Conservation (phyloP, 768 basidiomycete genomes). For the Boletus subparvulus region DNA sequence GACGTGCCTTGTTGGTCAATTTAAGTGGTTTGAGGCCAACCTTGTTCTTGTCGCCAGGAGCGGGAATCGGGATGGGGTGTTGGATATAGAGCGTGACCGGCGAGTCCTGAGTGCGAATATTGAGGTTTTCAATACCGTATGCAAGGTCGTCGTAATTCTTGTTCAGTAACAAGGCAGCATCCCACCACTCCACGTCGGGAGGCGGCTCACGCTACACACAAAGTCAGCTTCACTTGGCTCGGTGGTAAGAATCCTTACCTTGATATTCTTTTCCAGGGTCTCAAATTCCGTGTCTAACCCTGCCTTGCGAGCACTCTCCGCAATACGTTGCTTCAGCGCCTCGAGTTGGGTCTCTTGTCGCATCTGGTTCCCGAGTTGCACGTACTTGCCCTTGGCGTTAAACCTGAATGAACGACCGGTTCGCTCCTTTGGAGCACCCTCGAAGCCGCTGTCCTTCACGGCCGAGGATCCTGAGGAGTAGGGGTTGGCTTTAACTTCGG, state of each 20-base stretch:
- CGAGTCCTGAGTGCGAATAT: conserved; percentile 63
- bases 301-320: conserved; percentile 89
- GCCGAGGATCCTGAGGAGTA: conserved; percentile 57
- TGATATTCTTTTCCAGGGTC: conserved; percentile 85
- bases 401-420: conserved; percentile 74
- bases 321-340: conserved; percentile 88
- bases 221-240: neutral
- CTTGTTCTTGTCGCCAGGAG: conserved; percentile 83
- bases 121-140: conserved; percentile 54
- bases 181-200: conserved; percentile 97
- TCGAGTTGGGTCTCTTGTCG: conserved; percentile 81
- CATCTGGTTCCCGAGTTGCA: conserved; percentile 68
- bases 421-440: conserved; percentile 73
- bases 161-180: conserved; percentile 77
- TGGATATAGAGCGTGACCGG: conserved; percentile 91
- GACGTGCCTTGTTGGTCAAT: conserved; percentile 79
- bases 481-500: conserved; percentile 64
- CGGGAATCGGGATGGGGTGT: conserved; percentile 95
- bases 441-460: conserved; percentile 63
- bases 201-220: conserved; percentile 72
- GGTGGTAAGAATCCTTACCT: conserved; percentile 46
- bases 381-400: conserved; percentile 91
- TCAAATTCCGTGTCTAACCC: conserved; percentile 93
- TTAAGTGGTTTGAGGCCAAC: conserved; percentile 80
- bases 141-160: conserved; percentile 77